Conservation (phyloP, 257 asterid species). For the Fraxinus pennsylvanica region DNA sequence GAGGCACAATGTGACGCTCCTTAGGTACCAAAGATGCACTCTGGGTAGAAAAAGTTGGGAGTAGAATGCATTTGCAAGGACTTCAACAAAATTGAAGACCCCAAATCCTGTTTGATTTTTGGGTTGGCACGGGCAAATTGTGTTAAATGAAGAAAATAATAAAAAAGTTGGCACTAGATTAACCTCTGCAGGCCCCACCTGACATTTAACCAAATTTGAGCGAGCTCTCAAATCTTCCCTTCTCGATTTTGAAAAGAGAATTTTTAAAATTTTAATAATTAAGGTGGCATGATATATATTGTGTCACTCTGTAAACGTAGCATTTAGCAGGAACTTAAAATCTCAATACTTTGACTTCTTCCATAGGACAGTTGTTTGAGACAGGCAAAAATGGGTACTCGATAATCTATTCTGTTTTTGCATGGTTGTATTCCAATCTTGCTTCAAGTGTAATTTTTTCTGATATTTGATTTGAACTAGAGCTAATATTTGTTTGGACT, state of each 20-base stretch:
- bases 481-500: neutral
- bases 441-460: slow-evolving; percentile 1
- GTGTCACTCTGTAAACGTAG: neutral
- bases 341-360: neutral
- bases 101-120: neutral
- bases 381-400: neutral
- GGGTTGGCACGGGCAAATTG: neutral
- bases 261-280: too few relatives aligned
- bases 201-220: neutral
- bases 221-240: neutral
- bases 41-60: neutral
- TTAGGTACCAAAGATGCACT: too few relatives aligned
- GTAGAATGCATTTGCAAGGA: neutral
- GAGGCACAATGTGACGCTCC: too few relatives aligned
- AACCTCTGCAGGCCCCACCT: neutral
- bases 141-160: neutral
- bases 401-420: neutral
- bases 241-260: too few relatives aligned
- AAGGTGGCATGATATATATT: neutral
- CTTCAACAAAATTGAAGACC: neutral
- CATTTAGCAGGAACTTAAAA: neutral
- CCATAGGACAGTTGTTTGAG: neutral
- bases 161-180: neutral
- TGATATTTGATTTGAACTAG: neutral
- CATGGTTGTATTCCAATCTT: neutral